Evolutionary conservation across 768 basidiomycete species (phyloP), one percentile per base, ranked within the genome.

Genomic region (Hemileccinum rubropunctum): DNA sequence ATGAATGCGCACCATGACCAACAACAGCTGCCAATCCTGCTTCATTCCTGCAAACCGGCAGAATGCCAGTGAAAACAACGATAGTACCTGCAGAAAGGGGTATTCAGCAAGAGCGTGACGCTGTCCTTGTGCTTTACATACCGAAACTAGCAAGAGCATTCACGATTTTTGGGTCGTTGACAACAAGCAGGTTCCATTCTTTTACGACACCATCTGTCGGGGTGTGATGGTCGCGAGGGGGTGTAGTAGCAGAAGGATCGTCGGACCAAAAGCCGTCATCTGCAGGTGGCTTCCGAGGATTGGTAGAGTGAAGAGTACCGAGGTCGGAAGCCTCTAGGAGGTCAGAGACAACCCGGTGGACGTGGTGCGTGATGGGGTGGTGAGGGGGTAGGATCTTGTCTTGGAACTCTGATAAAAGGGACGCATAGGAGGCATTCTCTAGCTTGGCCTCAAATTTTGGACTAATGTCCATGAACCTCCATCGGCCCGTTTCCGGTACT

Each of bases 61-160:
- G 66, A 32, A 97, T 91, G 0, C 94, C 94, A 0, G 91, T 93
- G 61, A 90, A 95, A 10, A 98, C 88, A 28, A 93, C 78, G 46
- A 97, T 84, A 43, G 84, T 77, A 1, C 86, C 88, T 83, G 26
- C 9, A 38, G 52, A 34, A 23, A 28, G 32, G 21, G 27, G 30
- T 38, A 5, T 12, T 42, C 13, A 18, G 37, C n/a, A 33, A 13
- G 18, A 12, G 36, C 10, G 36, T 18, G 41, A 35, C 14, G 3
- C n/a, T 7, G 5, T 6, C 13, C 10, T 3, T 4, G 36, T 5
- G 11, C 13, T 26, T 20, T 2, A 56, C 60, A 36, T 15, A 83
- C 92, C 88, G 44, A 85, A 86, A 3, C 76, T 69, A 8, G 88
- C 89, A 68, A 87, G 80, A 0, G 92, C 92, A 63, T 95, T 95